Evolutionary conservation across 1,284 basidiomycete genomes (phyloP), one percentile per base, ranked within the genome.

Genomic region (Ceratobasidium sp.): DNA sequence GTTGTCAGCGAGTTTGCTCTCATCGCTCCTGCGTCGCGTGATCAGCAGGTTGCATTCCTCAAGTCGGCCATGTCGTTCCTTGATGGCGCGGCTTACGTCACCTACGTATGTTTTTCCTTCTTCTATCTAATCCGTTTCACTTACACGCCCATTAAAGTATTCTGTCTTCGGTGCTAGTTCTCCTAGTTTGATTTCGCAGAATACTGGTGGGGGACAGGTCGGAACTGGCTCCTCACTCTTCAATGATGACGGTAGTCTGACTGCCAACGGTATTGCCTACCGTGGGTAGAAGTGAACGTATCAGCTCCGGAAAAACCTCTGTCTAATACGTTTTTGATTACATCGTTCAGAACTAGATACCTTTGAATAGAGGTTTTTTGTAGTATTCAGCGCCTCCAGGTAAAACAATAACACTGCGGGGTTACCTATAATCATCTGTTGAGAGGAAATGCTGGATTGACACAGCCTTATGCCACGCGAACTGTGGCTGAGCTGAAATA

Each of bases 141-240:
- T 56, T 3, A 56, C n/a, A 23, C 9, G 12, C 3, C 20, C 26
- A 33, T 5, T 7, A 23, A 26, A 60, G 53, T 68, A 68, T 53
- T 18, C 63, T 26, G 49, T 77, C 20, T 58, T 58, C 28, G 39
- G 64, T 20, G 75, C 75, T 3, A 77, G 63, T 7, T 68, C 75
- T 26, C 75, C 75, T 7, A 33, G 26, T 9, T 20, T 58, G 46
- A 77, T 77, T 28, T 26, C 26, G n/a, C 18, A 1, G 9, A 67
- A 77, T 18, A 77, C 39, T 20, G 75, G 75, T 3, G 75, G 75
- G 18, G 64, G 51, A 20, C 51, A 77, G 18, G 75, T 66, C 39
- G 75, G 64, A 18, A 77, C 75, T 0, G 64, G 53, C 9, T 77
- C 75, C 4, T 67, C 75, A n/a, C 44, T 77, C n/a, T 77, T 53